Evolutionary conservation across 2,329 filamentous ascomycete species (phyloP).

Genomic region (Magnaporthales sp.): DNA sequence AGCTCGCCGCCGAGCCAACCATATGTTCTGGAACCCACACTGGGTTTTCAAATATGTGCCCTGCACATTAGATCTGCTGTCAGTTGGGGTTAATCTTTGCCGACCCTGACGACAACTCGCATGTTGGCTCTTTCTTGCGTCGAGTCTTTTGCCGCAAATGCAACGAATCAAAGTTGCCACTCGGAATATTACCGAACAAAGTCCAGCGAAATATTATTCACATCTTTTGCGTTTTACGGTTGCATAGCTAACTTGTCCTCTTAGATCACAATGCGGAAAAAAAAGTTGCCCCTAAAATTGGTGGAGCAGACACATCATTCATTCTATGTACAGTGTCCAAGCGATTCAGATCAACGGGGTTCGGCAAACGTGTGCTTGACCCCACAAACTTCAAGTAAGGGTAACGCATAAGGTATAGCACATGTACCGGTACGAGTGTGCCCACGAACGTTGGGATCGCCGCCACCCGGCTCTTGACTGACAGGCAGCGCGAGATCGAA

Average conservation of each 20-base stretch:
- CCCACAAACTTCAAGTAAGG: not conserved
- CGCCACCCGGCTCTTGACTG: not conserved
- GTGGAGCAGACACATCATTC: not conserved
- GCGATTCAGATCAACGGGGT: conserved; percentile 1
- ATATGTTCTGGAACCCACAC: not conserved
- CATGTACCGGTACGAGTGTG: not conserved
- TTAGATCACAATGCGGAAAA: not conserved
- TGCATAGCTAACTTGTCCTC: not conserved
- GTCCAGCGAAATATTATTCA: not conserved
- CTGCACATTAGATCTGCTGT: not conserved
- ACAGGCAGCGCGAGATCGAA: not conserved
- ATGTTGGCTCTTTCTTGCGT: not conserved
- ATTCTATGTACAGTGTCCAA: not conserved
- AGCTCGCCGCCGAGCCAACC: not conserved
- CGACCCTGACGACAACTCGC: not conserved
- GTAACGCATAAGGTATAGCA: not conserved
- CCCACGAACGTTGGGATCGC: not conserved
- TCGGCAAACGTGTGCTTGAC: not conserved
- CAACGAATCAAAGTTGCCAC: not conserved
- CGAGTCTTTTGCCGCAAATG: not conserved
- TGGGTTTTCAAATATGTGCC: not conserved
- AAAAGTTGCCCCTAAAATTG: not conserved
- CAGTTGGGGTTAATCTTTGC: not conserved
- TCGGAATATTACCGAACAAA: not conserved
- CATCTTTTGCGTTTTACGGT: not conserved